These are phyloP conservation scores for Phytophthora hybrid DNA, from an alignment of 352 stramenopile genomes.

Conservation along the genomic window DNA sequence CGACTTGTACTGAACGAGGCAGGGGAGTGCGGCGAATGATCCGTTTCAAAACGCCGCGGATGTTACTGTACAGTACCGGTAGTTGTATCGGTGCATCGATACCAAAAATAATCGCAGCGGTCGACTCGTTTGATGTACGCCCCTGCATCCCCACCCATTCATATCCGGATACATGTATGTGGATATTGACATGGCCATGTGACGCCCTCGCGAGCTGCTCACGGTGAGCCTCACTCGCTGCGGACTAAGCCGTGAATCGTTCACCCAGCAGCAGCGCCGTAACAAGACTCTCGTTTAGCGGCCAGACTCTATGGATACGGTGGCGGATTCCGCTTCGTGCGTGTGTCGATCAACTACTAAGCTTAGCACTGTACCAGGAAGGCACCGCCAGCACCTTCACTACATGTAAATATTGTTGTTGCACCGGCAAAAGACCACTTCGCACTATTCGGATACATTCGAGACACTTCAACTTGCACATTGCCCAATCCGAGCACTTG, in stretches of 20 bases:
- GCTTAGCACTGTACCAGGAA: too few relatives aligned
- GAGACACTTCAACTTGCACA: constrained; percentile 10
- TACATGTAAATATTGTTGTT: neutral
- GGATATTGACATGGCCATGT: neutral
- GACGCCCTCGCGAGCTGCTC: neutral
- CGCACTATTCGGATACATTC: neutral
- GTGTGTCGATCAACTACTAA: too few relatives aligned
- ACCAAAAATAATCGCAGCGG: too few relatives aligned
- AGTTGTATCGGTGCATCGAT: neutral
- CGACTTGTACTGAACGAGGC: neutral
- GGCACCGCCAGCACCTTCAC: neutral
- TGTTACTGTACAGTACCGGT: too few relatives aligned
- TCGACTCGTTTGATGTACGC: neutral
- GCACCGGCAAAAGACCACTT: neutral
- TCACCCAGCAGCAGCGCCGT: too few relatives aligned
- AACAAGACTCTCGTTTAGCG: too few relatives aligned
- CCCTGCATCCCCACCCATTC: neutral
- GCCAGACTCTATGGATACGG: too few relatives aligned
- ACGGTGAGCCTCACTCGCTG: too few relatives aligned
- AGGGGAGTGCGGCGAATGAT: constrained; percentile 13
- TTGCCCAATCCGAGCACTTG: neutral
- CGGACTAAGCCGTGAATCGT: too few relatives aligned
- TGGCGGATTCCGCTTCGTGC: too few relatives aligned
- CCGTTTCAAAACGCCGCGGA: neutral
- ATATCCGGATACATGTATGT: neutral